A percentile compares a stretch with the other conserved stretches of the same genome.
phyloP scores from a whole-genome alignment of 176 grass and related monocot species.

The Canna indica region DNA sequence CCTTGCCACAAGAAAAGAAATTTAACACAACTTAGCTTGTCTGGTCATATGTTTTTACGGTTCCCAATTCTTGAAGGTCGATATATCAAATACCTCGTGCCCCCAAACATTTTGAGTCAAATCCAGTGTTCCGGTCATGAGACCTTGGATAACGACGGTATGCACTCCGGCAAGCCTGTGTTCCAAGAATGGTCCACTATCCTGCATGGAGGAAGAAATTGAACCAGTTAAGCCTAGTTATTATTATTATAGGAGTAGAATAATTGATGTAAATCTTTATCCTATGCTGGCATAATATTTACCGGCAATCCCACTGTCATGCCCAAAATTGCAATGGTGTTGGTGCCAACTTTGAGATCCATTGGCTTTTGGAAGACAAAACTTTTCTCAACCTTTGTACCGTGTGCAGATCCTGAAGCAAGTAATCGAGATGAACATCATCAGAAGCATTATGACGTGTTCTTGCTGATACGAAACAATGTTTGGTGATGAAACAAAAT shows the following conservation, averaged over 20 bases:
- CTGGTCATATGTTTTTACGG: too few species aligned
- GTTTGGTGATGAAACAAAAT: too few species aligned
- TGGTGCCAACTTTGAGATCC: constrained; percentile 42
- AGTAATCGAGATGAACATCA: not conserved
- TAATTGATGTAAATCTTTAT: too few species aligned
- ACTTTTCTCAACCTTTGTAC: constrained; percentile 61
- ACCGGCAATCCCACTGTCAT: constrained; percentile 46
- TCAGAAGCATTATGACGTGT: too few species aligned
- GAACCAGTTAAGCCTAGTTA: too few species aligned
- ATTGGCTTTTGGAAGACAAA: constrained; percentile 63
- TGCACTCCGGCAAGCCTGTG: constrained; percentile 37
- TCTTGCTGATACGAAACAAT: too few species aligned
- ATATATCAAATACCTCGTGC: constrained; percentile 87
- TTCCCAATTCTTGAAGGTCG: too few species aligned
- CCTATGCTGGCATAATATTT: not conserved
- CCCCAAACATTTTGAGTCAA: constrained; percentile 58
- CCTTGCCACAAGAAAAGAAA: too few species aligned
- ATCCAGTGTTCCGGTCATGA: constrained; percentile 86
- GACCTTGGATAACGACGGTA: constrained; percentile 52
- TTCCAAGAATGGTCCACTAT: constrained; percentile 63
- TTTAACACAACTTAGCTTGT: too few species aligned
- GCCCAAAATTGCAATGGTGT: constrained; percentile 48
- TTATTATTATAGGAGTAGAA: too few species aligned
- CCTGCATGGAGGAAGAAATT: constrained; percentile 32
- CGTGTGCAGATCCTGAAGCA: constrained; percentile 47